Conservation (phyloP, 192 early-diverging fungal genomes). For the Gamsiella multidivaricata region DNA sequence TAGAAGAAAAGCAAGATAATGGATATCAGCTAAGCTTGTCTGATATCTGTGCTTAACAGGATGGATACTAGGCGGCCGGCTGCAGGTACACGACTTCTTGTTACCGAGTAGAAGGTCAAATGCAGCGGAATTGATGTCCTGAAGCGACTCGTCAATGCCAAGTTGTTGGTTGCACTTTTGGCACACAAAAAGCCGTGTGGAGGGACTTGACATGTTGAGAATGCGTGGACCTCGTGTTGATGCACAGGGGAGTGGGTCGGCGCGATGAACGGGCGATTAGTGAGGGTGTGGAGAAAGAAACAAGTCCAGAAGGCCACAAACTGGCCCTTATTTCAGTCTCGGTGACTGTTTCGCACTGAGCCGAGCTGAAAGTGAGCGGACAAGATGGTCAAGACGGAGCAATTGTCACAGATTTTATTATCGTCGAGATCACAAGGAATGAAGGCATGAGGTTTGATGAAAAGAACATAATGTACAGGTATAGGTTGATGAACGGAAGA, state of each 20-base stretch:
- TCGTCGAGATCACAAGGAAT: background rate
- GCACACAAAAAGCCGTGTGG: conserved; percentile 59
- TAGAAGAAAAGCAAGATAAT: background rate
- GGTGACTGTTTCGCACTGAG: no score
- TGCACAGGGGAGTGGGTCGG: background rate
- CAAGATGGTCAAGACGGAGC: no score
- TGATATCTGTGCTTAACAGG: background rate
- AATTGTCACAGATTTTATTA: no score
- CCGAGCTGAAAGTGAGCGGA: no score
- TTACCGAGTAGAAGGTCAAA: conserved; percentile 68
- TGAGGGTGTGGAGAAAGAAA: background rate
- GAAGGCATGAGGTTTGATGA: background rate
- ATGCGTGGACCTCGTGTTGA: background rate
- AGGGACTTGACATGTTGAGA: conserved; percentile 21
- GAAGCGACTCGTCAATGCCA: conserved; percentile 70
- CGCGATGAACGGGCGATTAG: background rate
- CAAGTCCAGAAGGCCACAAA: background rate
- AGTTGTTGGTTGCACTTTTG: conserved; percentile 73
- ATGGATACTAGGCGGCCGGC: no score
- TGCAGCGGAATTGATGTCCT: conserved; percentile 61
- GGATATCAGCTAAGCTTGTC: background rate
- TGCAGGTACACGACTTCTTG: no score
- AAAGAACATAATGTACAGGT: conserved; percentile 29
- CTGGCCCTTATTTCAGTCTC: no score
- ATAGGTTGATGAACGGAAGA: conserved; percentile 5